Evolutionary conservation across 805 yeast species (phyloP), one percentile per base, ranked within the genome.

Genomic region (Teunomyces stri): DNA sequence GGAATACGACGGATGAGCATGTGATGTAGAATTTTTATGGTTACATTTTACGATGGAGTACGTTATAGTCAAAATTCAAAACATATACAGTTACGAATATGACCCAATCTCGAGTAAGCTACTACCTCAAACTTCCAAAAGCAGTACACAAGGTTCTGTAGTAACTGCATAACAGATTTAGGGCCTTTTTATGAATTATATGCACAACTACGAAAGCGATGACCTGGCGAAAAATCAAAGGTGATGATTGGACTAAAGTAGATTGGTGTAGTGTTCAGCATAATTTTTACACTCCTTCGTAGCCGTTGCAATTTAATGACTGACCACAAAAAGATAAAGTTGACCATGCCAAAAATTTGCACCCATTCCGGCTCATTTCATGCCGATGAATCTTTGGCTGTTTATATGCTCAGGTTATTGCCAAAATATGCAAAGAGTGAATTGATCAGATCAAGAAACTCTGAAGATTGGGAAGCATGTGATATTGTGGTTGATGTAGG

Each of bases 361-460:
- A 91, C 96, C 10, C 95, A 87, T 59, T 85, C 91, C 42, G 99
- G 99, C 6, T 79, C 90, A 0, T 94, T 94, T 76, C 99, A 94
- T 63, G 98, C 98, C 9, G 99, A 94, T 66, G 99, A 94, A 66
- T 84, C 96, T 9, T 76, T 94, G 44, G 99, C 98, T 2, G 96
- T 92, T 2, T 91, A 78, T 65, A 82, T 94, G 85, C 72, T 94
- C 47, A 81, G 79, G 55, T 70, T 81, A 15, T 69, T 92, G 41
- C 94, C 96, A 6, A 75, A 78, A 63, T 94, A 68, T 66, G 61
- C 78, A 41, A 74, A 81, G 49, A 84, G 96, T 16, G 75, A 74
- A 45, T 74, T 94, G 16, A 80, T 88, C 16, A 83, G 99, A 65
- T 87, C 97, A 3, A 81, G 99, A 72, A 85, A 84, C 51, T 86